Base-by-base conservation (phyloP, 1,139 yeast species). In the Yamadazyma kanchanaburiensis region DNA sequence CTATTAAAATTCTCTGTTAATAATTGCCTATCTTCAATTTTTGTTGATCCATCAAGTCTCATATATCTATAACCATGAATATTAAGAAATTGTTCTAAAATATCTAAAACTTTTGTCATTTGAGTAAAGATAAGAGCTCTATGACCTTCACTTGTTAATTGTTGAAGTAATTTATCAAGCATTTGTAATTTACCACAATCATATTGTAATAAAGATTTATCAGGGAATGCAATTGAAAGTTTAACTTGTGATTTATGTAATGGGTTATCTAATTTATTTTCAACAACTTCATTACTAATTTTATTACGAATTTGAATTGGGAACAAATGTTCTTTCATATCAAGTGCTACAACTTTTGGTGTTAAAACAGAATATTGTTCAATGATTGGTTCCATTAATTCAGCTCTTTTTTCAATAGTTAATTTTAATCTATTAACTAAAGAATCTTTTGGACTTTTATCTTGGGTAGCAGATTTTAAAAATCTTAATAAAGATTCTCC, bases 181-280 rank as follows among this genome's bases (percentile, higher is more conserved):
- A 80, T 82, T 49, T 94, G 99, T 22, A 94, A 66, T 53, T 94
- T 94, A 36, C 99, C 99, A 64, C 98, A 94, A 57, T 94, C 99
- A 53, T 83, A 94, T 52, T 94, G 95, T 34, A 94, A 60, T 38
- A 94, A 63, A 10, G 94, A 80, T 51, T 89, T 91, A 51, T 94
- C 98, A 0, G 99, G 99, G 54, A 94, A 94, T 11, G 95, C 96
- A 47, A 94, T 87, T 0, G 96, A 82, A 28, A 88, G 63, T 48
- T 88, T 85, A 12, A 87, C 84, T 54, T 91, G 96, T 1, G 94
- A 63, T 38, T 79, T 78, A 49, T 88, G 96, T 59, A 87, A 81
- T 10, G 95, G 88, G 28, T 68, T 68, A 2, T 50, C 49, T 34
- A 83, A 79, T 6, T 53, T 58, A 12, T 70, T 48, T 25, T 40